These are phyloP conservation scores for Botrytis paeoniae DNA, from an alignment of 2,329 filamentous ascomycete species.

Conservation along the genomic window DNA sequence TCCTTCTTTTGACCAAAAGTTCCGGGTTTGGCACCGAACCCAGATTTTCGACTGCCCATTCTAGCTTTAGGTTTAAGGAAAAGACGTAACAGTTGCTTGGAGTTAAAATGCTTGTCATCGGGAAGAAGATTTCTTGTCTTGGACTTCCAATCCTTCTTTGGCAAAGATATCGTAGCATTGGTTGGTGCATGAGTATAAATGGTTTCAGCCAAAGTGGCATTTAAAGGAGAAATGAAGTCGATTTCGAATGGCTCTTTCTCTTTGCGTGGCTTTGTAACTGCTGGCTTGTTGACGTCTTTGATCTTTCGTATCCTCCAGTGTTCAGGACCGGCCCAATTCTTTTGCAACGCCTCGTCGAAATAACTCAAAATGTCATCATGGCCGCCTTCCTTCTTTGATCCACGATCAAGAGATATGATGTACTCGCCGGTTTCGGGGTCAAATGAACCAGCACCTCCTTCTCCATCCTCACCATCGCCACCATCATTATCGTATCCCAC, in stretches of 20 bases:
- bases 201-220: conserved; percentile 65
- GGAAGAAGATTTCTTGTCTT: conserved; percentile 90
- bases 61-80: conserved; percentile 94
- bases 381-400: conserved; percentile 58
- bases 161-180: conserved; percentile 77
- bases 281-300: conserved; percentile 69
- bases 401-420: conserved; percentile 73
- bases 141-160: conserved; percentile 93
- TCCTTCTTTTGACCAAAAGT: conserved; percentile 48
- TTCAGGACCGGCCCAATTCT: conserved; percentile 97
- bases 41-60: conserved; percentile 63
- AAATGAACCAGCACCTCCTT: conserved; percentile 54
- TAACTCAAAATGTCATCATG: conserved; percentile 97
- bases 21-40: conserved; percentile 46
- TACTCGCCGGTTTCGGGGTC: conserved; percentile 70
- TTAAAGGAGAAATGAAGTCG: conserved; percentile 77
- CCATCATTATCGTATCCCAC: conserved; percentile 54
- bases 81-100: conserved; percentile 79
- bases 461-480: conserved; percentile 49
- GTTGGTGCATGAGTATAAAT: conserved; percentile 80
- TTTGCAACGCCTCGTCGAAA: conserved; percentile 93
- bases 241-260: conserved; percentile 97
- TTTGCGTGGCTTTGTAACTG: conserved; percentile 67
- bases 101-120: conserved; percentile 98
- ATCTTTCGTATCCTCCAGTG: conserved; percentile 97